Base-by-base conservation (phyloP, 2,329 filamentous ascomycete genomes). In the Akanthomyces dipterigenus region DNA sequence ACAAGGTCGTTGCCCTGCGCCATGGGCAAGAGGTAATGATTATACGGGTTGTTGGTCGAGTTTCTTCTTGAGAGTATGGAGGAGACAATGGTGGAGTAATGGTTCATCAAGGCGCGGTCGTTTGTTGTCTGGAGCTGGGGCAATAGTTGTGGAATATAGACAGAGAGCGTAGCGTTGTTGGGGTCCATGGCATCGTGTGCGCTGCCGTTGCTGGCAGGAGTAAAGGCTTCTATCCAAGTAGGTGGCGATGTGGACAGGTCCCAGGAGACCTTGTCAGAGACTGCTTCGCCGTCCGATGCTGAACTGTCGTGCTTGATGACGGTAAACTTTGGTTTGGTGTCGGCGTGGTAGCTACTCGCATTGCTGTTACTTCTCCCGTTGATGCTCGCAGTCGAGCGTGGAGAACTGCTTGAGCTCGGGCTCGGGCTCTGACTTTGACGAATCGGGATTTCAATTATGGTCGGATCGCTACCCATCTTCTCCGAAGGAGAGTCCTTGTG, bases 71-170 rank as follows among this genome's bases (percentile, higher is more conserved):
- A 74, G 2, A 74, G 67, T 6, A 74, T 67, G 2, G 70, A 67
- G 0, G 71, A 70, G 16, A 74, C 72, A 12, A 74, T 72, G 24
- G 68, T 71, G 0, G 69, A 68, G 50, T 72, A 74, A 61, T 74
- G 72, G 60, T 74, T 73, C 46, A 74, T 66, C 1, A 74, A 63
- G 20, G 70, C 70, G 55, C 67, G 70, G 59, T 74, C 72, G 48
- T 70, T 64, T 2, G 69, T 64, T 7, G 67, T 66, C 11, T 60
- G 63, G 20, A 74, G 60, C 56, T 72, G 70, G 14, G 72, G 72
- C 12, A 72, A 62, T 20, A 72, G 36, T 31, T 69, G 69, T 14
- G 69, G 70, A 2, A 71, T 63, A 51, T 72, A 72, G 18, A 71
- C 54, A 1, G 68, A 70, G 16, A 73, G 64, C 1, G 69, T 67